These are phyloP conservation scores for Zizania latifolia DNA, from an alignment of 176 grass and related monocot species.

Conservation along the genomic window DNA sequence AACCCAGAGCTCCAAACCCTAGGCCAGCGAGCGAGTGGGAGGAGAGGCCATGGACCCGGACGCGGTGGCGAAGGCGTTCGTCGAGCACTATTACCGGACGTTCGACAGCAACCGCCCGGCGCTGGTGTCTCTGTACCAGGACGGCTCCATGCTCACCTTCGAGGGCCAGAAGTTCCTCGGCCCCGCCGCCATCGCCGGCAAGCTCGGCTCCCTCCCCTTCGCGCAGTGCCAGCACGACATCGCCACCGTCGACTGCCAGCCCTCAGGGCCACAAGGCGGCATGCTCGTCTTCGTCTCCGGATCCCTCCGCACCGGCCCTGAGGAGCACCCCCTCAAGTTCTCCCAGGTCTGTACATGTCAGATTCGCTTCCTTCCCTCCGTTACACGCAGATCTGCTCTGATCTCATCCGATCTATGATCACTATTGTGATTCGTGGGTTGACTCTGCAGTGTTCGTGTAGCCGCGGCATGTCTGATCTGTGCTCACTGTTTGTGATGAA, in stretches of 20 bases:
- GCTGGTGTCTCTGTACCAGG: conserved; percentile 64
- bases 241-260: conserved; percentile 79
- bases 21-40: neutral
- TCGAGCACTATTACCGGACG: conserved; percentile 76
- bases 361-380: neutral
- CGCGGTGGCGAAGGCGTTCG: conserved; percentile 75
- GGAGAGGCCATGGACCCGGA: conserved; percentile 58
- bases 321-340: conserved; percentile 67
- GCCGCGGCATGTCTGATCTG: neutral
- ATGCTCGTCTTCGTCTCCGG: conserved; percentile 85
- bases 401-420: neutral
- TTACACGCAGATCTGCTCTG: neutral
- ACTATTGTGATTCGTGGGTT: neutral
- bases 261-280: conserved; percentile 66
- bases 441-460: neutral
- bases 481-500: neutral
- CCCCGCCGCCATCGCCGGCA: conserved; percentile 39
- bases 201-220: conserved; percentile 67
- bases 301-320: conserved; percentile 41
- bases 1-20: conserved; percentile 38
- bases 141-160: conserved; percentile 79
- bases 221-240: conserved; percentile 57
- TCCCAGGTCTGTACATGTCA: conserved; percentile 49
- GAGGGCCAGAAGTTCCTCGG: conserved; percentile 59
- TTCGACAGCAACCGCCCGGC: conserved; percentile 69